phyloP scores from a whole-genome alignment of 345 rosid genomes.

The Populus tremula region DNA sequence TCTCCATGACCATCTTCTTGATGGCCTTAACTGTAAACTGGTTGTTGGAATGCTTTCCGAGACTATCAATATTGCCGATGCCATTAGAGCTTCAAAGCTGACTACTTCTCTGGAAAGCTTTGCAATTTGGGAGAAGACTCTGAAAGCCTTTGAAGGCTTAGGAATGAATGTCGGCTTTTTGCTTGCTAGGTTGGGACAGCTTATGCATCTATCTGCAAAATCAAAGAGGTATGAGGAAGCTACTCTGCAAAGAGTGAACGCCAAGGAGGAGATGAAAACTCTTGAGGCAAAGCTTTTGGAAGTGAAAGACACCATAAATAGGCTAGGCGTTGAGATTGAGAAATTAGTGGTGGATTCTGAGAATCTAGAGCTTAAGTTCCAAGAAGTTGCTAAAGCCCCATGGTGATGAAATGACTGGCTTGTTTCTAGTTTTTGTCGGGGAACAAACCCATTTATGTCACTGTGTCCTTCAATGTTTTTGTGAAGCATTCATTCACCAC shows the following conservation, averaged over 20 bases:
- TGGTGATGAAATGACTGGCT: slow-evolving; percentile 19
- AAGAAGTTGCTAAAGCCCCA: slow-evolving; percentile 26
- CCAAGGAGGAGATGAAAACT: slow-evolving; percentile 13
- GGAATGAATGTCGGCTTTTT: slow-evolving; percentile 41
- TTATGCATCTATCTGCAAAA: slow-evolving; percentile 21
- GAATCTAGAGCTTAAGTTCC: slow-evolving; percentile 17
- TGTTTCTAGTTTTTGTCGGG: slow-evolving; percentile 1
- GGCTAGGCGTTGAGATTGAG: slow-evolving; percentile 22
- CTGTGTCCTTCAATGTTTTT: too few relatives aligned
- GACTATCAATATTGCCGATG: slow-evolving; percentile 37
- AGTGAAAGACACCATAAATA: slow-evolving; percentile 9
- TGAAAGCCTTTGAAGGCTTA: slow-evolving; percentile 29
- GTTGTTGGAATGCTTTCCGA: slow-evolving; percentile 26
- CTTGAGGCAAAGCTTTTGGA: slow-evolving; percentile 25
- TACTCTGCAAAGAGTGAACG: slow-evolving; percentile 15
- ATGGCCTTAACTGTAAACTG: slow-evolving; percentile 30
- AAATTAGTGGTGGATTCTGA: slow-evolving; percentile 5
- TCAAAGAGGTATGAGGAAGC: slow-evolving; percentile 25
- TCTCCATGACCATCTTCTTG: slow-evolving; percentile 37
- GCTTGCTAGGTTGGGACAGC: slow-evolving; percentile 22
- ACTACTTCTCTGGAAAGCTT: slow-evolving; percentile 19
- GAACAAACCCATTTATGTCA: neutral
- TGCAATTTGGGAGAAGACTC: slow-evolving; percentile 31
- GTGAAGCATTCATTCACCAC: too few relatives aligned
- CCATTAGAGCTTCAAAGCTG: slow-evolving; percentile 37